Conservation (phyloP, 108 stramenopile species). For the Pseudonitzschia multistriata region DNA sequence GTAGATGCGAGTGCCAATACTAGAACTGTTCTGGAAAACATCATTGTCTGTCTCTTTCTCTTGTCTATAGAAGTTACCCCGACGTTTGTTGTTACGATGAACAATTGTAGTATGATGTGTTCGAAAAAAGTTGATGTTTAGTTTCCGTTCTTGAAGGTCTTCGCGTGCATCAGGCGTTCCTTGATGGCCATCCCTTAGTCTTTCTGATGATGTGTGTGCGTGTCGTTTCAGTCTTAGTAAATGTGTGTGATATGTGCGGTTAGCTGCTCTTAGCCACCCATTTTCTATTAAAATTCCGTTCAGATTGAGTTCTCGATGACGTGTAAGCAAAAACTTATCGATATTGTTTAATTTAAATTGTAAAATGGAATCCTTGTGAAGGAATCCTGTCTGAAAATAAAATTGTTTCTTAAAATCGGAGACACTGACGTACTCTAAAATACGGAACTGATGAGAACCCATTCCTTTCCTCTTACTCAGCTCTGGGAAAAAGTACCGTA, state of each 20-base stretch:
- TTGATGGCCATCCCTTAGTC: constrained; percentile 17
- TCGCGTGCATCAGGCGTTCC: constrained; percentile 2
- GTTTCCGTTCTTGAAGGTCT: constrained; percentile 8
- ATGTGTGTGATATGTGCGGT: neutral
- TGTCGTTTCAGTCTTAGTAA: constrained; percentile 8
- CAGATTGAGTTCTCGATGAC: neutral
- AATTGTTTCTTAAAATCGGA: neutral
- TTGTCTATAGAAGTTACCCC: neutral
- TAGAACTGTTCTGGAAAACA: constrained; percentile 15
- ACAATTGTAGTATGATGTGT: constrained; percentile 4
- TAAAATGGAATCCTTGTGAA: neutral
- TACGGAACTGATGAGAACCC: neutral
- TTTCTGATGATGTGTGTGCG: neutral
- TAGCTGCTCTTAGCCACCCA: constrained; percentile 4
- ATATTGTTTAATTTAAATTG: neutral
- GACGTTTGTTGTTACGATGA: neutral
- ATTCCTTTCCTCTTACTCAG: constrained; percentile 10
- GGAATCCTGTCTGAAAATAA: neutral
- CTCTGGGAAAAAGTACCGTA: neutral
- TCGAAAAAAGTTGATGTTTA: neutral
- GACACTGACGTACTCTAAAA: neutral
- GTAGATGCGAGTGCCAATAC: constrained; percentile 2
- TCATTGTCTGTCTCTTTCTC: constrained; percentile 4
- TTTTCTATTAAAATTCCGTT: neutral
- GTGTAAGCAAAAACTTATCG: neutral